phyloP scores from a whole-genome alignment of 2,329 filamentous ascomycete species.

The Remersonia thermophila region DNA sequence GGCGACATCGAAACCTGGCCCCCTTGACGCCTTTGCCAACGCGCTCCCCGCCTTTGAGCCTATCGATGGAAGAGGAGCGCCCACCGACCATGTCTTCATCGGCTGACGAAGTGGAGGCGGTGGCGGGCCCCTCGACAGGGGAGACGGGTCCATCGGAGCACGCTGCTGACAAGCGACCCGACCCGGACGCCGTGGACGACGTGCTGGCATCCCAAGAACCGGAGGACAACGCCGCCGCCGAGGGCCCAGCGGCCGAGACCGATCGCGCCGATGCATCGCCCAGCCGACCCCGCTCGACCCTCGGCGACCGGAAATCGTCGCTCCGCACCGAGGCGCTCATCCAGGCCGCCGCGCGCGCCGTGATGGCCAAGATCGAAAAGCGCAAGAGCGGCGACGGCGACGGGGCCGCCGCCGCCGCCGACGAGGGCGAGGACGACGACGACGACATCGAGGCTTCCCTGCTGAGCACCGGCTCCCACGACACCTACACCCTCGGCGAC shows the following conservation, averaged over 20 bases:
- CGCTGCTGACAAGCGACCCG: too few relatives aligned
- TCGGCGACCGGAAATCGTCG: conserved; percentile 27
- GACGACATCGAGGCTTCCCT: conserved; percentile 14
- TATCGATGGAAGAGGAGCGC: too few relatives aligned
- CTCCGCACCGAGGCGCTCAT: conserved; percentile 39
- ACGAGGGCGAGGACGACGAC: conserved; percentile 9
- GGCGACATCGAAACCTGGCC: too few relatives aligned
- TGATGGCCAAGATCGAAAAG: conserved; percentile 35
- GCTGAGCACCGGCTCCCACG: conserved; percentile 12
- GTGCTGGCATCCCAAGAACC: background rate
- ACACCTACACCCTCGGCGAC: conserved; percentile 8
- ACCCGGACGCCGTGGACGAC: too few relatives aligned
- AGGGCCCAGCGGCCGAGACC: background rate
- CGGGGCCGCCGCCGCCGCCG: conserved; percentile 9
- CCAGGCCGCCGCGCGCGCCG: conserved; percentile 38
- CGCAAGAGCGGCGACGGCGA: conserved; percentile 19
- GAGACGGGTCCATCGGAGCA: too few relatives aligned
- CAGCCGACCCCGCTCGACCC: conserved; percentile 10
- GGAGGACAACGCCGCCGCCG: background rate
- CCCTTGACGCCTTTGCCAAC: too few relatives aligned
- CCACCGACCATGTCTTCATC: too few relatives aligned
- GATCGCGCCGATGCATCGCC: conserved; percentile 7
- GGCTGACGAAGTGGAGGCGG: too few relatives aligned
- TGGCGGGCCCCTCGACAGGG: too few relatives aligned
- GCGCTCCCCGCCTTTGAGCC: too few relatives aligned